Percentiles rank a stretch among this genome's conserved stretches.
Evolutionary conservation across 2,329 filamentous ascomycete species (phyloP).

Genomic region (Aspergillus nomiae): DNA sequence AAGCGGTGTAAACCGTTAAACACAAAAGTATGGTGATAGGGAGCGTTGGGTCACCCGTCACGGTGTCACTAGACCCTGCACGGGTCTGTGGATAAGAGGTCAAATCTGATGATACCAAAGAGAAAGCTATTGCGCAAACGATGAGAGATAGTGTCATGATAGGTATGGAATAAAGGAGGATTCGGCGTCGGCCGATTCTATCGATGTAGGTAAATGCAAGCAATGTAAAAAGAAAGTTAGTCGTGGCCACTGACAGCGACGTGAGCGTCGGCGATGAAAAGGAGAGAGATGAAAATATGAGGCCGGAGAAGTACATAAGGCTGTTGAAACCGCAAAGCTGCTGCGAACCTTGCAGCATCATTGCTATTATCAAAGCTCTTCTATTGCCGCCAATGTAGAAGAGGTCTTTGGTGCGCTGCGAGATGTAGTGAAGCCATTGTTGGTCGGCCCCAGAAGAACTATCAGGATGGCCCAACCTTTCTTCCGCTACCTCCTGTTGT

Average conservation of each 20-base stretch:
- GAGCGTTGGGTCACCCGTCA: slow-evolving; percentile 28
- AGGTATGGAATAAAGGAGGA: slow-evolving; percentile 80
- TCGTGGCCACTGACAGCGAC: slow-evolving; percentile 76
- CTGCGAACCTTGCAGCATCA: slow-evolving; percentile 82
- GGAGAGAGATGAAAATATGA: slow-evolving; percentile 75
- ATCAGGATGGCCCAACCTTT: slow-evolving; percentile 36
- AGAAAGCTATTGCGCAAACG: slow-evolving; percentile 72
- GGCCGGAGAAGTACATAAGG: slow-evolving; percentile 88
- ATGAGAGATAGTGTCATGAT: slow-evolving; percentile 77
- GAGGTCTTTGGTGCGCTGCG: slow-evolving; percentile 32
- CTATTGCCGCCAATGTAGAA: slow-evolving; percentile 51
- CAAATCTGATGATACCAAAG: slow-evolving; percentile 52
- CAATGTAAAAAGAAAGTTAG: slow-evolving; percentile 80
- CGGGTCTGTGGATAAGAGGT: slow-evolving; percentile 22
- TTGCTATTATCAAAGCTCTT: slow-evolving; percentile 79
- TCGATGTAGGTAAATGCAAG: slow-evolving; percentile 76
- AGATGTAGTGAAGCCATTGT: slow-evolving; percentile 30
- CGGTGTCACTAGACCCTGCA: slow-evolving; percentile 19
- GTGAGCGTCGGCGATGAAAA: slow-evolving; percentile 79
- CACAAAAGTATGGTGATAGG: slow-evolving; percentile 66
- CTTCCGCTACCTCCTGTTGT: slow-evolving; percentile 70
- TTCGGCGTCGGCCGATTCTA: slow-evolving; percentile 73
- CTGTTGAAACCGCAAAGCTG: slow-evolving; percentile 91
- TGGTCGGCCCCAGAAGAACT: slow-evolving; percentile 18
- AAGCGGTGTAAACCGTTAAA: slow-evolving; percentile 80